Base-by-base conservation (phyloP, 139 green algal genomes). In the Pycnococcus provasolii region DNA sequence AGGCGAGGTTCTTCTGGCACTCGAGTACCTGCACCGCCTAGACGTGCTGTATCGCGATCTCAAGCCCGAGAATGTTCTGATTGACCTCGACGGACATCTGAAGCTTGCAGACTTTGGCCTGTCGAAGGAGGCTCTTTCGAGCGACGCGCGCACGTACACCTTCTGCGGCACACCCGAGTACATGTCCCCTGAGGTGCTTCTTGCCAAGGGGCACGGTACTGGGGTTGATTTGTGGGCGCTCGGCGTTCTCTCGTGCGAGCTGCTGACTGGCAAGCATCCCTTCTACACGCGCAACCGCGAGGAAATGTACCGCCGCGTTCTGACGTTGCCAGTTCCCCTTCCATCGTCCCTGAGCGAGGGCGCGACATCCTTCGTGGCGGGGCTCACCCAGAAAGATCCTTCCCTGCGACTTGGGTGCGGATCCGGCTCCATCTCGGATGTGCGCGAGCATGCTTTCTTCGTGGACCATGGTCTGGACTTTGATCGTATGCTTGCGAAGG, bases 81-180 rank as follows among this genome's bases (percentile, higher is more conserved):
- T 94, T 7, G 83, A 89, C 67, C 64, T 67, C 1, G 71, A 86
- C 47, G 87, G 87, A 52, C 87, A 90, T 77, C 77, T 88, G 59
- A 88, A 89, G 72, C 74, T 94, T 58, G 81, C 84, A 8, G 87
- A 94, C 70, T 94, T 90, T 80, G 87, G 87, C 11, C 90, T 94
- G 64, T 81, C 85, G 41, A 94, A 90, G 76, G 75, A 83, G 51
- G 78, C 91, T 40, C 81, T 77, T 39, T 47, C 15, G 6, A 59
- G 63, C 26, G 81, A 82, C 39, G 80, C 80, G 58, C 62, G 62
- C 4, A 87, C 87, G 3, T 91, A 82, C 80, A 91, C 87, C 47
- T 85, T 94, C 64, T 94, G 87, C 64, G 87, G 87, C 45, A 94
- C 87, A 3, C 84, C 85, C n/a, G 85, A 94, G 71, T 94, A 94